A percentile compares a stretch with the other conserved stretches of the same genome.
Evolutionary conservation across 2,329 filamentous ascomycete species (phyloP).

Genomic region (Diaporthe longicolla): DNA sequence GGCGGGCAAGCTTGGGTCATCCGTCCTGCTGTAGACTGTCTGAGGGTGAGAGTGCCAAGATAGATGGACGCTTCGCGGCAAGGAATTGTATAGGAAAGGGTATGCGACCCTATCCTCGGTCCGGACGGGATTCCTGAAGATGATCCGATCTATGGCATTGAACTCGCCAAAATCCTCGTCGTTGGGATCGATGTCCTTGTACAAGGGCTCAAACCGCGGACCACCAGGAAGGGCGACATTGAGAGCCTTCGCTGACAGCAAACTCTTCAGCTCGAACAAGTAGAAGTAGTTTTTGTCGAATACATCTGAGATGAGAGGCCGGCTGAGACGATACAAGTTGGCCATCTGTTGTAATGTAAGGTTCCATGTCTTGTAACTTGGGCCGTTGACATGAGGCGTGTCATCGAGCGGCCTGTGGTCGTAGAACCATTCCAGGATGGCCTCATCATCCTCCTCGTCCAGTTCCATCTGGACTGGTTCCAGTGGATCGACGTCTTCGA

Average conservation of each 20-base stretch:
- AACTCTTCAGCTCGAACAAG: conserved; percentile 95
- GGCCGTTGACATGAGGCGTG: conserved; percentile 93
- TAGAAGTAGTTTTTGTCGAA: conserved; percentile 98
- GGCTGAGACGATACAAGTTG: conserved; percentile 90
- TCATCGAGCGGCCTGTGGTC: conserved; percentile 92
- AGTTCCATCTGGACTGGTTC: conserved; percentile 99
- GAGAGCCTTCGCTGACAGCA: conserved; percentile 94
- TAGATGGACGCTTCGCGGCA: conserved; percentile 93
- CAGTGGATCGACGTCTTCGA: conserved; percentile 96
- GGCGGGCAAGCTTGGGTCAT: conserved; percentile 90
- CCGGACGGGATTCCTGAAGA: conserved; percentile 94
- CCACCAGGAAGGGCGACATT: conserved; percentile 99
- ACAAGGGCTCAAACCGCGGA: conserved; percentile 94
- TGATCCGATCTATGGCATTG: conserved; percentile 99
- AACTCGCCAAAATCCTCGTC: conserved; percentile 99
- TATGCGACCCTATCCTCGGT: conserved; percentile 97
- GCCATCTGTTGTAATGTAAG: conserved; percentile 95
- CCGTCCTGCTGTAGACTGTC: conserved; percentile 88
- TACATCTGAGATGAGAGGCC: conserved; percentile 90
- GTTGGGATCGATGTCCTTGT: conserved; percentile 99
- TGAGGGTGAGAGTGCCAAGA: conserved; percentile 96
- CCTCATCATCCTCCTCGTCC: conserved; percentile 90
- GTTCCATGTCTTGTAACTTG: conserved; percentile 98
- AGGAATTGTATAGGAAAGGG: conserved; percentile 95
- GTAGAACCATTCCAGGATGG: conserved; percentile 98